A percentile compares a stretch with the other conserved stretches of the same genome.
Conservation (phyloP, 257 asterid species). For the Penstemon davidsonii region DNA sequence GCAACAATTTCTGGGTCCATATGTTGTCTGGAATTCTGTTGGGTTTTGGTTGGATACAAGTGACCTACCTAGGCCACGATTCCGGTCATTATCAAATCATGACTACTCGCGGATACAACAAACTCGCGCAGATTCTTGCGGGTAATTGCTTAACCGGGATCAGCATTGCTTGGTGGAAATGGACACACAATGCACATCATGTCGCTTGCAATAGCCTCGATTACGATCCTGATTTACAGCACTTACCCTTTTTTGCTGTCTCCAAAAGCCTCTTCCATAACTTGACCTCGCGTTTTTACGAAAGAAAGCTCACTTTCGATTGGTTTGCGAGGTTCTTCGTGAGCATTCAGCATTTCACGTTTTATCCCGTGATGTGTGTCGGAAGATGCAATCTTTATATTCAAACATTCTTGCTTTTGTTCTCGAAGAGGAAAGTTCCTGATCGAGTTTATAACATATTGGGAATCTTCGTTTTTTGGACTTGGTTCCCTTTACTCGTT, state of each 20-base stretch:
- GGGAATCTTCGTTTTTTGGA: conserved; percentile 78
- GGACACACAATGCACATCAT: conserved; percentile 95
- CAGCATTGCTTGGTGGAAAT: conserved; percentile 98
- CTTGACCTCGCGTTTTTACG: conserved; percentile 57
- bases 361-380: conserved; percentile 66
- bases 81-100: conserved; percentile 86
- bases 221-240: conserved; percentile 91
- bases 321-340: conserved; percentile 56
- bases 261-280: conserved; percentile 53
- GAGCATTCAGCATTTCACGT: conserved; percentile 72
- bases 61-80: conserved; percentile 83
- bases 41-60: conserved; percentile 56
- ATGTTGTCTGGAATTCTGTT: conserved; percentile 37
- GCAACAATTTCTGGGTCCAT: conserved; percentile 33
- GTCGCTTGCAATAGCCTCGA: conserved; percentile 82
- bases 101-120: conserved; percentile 49
- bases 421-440: conserved; percentile 60
- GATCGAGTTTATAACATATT: conserved; percentile 64
- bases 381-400: conserved; percentile 72
- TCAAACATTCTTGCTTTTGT: conserved; percentile 64
- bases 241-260: conserved; percentile 80
- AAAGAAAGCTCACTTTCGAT: conserved; percentile 62
- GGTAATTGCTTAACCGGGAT: conserved; percentile 90
- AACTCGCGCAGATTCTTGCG: conserved; percentile 57
- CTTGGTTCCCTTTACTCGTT: conserved; percentile 82